Percentiles rank a stretch among this genome's conserved stretches.
Evolutionary conservation across 2,329 filamentous ascomycete genomes (phyloP).

Genomic region (Aspergillus sp.): DNA sequence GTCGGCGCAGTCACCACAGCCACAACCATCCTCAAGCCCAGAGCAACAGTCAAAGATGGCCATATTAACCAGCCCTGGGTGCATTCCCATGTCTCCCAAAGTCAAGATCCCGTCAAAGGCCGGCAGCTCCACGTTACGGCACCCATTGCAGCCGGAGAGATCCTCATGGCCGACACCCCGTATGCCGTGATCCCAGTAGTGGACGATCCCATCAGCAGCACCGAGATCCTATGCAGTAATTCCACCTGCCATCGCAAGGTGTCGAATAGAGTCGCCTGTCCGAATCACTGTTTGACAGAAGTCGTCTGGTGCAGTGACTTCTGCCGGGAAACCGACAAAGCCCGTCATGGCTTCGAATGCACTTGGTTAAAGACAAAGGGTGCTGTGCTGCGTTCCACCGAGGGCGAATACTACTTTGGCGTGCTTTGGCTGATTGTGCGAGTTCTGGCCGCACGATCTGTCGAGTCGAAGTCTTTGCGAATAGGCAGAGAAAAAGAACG

Average conservation of each 20-base stretch:
- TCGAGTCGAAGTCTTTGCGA: conserved; percentile 2
- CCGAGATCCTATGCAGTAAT: too few species aligned
- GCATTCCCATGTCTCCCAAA: too few species aligned
- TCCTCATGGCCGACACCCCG: too few species aligned
- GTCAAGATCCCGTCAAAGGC: not conserved
- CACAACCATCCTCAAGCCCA: too few species aligned
- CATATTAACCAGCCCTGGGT: too few species aligned
- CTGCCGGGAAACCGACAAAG: conserved; percentile 17
- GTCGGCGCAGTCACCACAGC: too few species aligned
- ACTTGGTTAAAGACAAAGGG: conserved; percentile 24
- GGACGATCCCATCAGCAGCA: too few species aligned
- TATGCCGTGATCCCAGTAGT: too few species aligned
- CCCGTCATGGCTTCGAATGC: conserved; percentile 25
- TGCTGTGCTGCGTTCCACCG: conserved; percentile 18
- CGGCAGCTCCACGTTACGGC: not conserved
- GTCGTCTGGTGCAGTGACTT: conserved; percentile 16
- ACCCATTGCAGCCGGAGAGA: too few species aligned
- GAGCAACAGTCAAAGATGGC: too few species aligned
- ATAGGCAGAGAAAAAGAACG: not conserved
- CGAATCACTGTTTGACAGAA: not conserved
- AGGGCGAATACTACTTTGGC: conserved; percentile 28
- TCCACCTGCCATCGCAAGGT: too few species aligned
- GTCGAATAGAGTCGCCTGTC: not conserved
- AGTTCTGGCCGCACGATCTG: conserved; percentile 19
- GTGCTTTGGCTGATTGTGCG: conserved; percentile 32